These are phyloP conservation scores for Botrytis pseudocinerea DNA, from an alignment of 2,329 filamentous ascomycete genomes.

Conservation along the genomic window DNA sequence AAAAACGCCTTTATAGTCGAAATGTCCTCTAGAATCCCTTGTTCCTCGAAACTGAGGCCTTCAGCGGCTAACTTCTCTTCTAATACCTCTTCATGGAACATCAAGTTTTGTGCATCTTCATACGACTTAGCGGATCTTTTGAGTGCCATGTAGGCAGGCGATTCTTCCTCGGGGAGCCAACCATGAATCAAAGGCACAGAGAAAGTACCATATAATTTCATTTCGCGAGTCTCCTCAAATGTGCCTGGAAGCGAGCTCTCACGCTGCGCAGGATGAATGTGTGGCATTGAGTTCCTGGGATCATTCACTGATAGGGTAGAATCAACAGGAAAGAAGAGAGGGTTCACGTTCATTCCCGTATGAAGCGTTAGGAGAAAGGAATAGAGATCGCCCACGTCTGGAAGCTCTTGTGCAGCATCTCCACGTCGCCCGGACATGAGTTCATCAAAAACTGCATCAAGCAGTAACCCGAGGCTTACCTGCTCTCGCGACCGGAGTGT, in stretches of 20 bases:
- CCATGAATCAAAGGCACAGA: constrained; percentile 87
- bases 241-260: constrained; percentile 60
- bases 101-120: constrained; percentile 85
- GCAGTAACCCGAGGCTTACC: constrained; percentile 78
- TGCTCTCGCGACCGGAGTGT: constrained; percentile 79
- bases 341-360: constrained; percentile 98
- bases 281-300: constrained; percentile 52
- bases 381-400: constrained; percentile 87
- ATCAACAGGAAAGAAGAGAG: constrained; percentile 69
- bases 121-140: constrained; percentile 77
- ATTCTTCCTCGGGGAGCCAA: constrained; percentile 74
- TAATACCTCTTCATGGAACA: constrained; percentile 86
- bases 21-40: constrained; percentile 80
- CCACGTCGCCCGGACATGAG: constrained; percentile 76
- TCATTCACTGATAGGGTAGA: constrained; percentile 40
- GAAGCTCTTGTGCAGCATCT: constrained; percentile 61
- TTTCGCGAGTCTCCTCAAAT: constrained; percentile 85
- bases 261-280: constrained; percentile 53
- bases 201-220: constrained; percentile 90
- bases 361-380: constrained; percentile 84
- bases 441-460: constrained; percentile 91
- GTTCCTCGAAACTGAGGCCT: constrained; percentile 70
- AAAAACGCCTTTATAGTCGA: constrained; percentile 81
- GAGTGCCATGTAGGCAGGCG: constrained; percentile 69
- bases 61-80: constrained; percentile 70